Evolutionary conservation across 176 grass and related monocot genomes (phyloP).

Genomic region (Guadua angustifolia): DNA sequence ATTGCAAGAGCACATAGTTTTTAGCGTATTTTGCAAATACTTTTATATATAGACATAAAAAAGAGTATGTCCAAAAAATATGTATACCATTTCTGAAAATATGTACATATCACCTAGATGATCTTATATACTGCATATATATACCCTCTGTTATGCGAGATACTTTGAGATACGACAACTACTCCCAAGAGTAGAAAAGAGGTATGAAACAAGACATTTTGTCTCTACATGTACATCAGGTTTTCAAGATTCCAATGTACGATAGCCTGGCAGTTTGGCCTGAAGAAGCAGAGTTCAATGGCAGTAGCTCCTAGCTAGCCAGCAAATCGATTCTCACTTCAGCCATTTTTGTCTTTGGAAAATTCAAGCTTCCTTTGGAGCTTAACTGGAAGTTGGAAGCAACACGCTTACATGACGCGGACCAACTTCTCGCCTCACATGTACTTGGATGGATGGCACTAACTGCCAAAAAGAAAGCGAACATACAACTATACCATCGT

Average conservation of each 20-base stretch:
- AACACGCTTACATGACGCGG: background rate
- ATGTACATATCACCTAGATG: too few species aligned
- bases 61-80: too few species aligned
- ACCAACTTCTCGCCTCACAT: background rate
- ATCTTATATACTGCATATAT: too few species aligned
- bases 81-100: too few species aligned
- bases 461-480: background rate
- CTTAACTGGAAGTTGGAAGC: conserved; percentile 2
- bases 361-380: conserved; percentile 15
- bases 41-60: too few species aligned
- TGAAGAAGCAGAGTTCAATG: conserved; percentile 32
- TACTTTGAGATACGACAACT: too few species aligned
- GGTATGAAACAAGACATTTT: too few species aligned
- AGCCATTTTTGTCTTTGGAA: conserved; percentile 19
- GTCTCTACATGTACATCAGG: too few species aligned
- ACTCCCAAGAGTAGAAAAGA: too few species aligned
- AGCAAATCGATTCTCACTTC: conserved; percentile 41
- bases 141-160: too few species aligned
- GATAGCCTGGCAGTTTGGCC: conserved; percentile 29
- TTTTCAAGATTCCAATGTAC: conserved; percentile 37
- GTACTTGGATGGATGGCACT: background rate
- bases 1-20: too few species aligned
- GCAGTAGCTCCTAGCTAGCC: conserved; percentile 5
- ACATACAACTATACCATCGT: background rate
- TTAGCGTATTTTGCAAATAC: too few species aligned